Conservation (phyloP, 768 basidiomycete genomes). For the Gloeostereum incarnatum region DNA sequence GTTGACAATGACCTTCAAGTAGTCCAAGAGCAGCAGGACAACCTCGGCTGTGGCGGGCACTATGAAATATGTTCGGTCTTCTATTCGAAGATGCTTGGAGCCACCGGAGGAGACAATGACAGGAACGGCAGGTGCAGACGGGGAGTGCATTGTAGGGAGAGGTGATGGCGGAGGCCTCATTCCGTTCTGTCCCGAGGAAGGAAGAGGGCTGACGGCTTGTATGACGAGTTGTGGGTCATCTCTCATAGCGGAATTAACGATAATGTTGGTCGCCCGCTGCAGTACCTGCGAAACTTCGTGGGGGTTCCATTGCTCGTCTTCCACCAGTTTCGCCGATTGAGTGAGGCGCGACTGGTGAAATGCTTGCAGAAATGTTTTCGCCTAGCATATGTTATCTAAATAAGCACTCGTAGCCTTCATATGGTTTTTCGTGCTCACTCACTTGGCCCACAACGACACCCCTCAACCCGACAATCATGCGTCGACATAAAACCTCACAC, state of each 20-base stretch:
- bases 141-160: constrained; percentile 12
- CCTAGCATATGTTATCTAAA: constrained; percentile 30
- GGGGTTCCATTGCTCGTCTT: constrained; percentile 92
- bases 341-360: constrained; percentile 82
- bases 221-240: constrained; percentile 67
- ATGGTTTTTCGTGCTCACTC: constrained; percentile 11
- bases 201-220: constrained; percentile 13
- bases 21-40: constrained; percentile 68
- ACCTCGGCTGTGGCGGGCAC: constrained; percentile 81
- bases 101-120: constrained; percentile 15
- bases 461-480: constrained; percentile 90
- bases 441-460: constrained; percentile 84
- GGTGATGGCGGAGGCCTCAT: constrained; percentile 1
- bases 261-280: constrained; percentile 63
- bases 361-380: constrained; percentile 76
- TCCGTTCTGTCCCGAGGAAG: neutral
- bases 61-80: constrained; percentile 77
- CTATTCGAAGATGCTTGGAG: constrained; percentile 63
- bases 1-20: constrained; percentile 82
- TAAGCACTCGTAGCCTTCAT: too few species aligned
- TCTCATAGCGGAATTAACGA: constrained; percentile 74
- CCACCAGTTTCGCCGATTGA: constrained; percentile 80
- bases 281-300: constrained; percentile 57
- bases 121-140: constrained; percentile 8
- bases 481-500: constrained; percentile 76